Percentiles rank a stretch among this genome's conserved stretches.
Evolutionary conservation across 768 basidiomycete genomes (phyloP).

Genomic region (Termitomyces sp.): DNA sequence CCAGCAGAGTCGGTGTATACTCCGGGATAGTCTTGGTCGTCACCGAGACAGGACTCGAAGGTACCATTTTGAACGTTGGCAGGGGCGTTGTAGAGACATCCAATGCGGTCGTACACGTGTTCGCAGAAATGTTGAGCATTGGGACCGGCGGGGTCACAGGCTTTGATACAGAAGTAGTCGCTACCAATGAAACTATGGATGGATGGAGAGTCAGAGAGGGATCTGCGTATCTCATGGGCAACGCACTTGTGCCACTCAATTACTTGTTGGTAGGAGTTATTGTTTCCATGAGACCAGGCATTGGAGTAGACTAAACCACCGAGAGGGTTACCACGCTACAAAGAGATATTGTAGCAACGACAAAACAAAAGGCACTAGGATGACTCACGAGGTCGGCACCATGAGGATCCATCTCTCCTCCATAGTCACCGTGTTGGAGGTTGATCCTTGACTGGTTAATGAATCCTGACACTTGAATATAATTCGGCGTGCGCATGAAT

Average conservation of each 20-base stretch:
- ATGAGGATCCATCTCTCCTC: constrained; percentile 77
- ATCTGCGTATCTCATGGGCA: constrained; percentile 7
- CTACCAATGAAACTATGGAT: constrained; percentile 53
- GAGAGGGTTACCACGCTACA: constrained; percentile 12
- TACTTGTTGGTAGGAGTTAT: constrained; percentile 40
- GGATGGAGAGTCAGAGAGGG: constrained; percentile 6
- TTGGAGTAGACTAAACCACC: constrained; percentile 17
- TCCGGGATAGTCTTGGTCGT: constrained; percentile 35
- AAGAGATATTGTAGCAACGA: background rate
- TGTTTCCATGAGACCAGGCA: constrained; percentile 17
- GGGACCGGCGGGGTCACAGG: constrained; percentile 46
- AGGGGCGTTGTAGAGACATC: constrained; percentile 56
- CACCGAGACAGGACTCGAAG: constrained; percentile 50
- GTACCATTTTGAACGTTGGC: constrained; percentile 42
- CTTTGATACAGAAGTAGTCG: constrained; percentile 49
- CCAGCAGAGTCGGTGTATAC: constrained; percentile 13
- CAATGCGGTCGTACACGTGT: constrained; percentile 61
- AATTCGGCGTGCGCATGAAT: constrained; percentile 52
- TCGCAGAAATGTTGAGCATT: constrained; percentile 44
- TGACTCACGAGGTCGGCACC: constrained; percentile 51
- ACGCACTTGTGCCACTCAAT: constrained; percentile 52
- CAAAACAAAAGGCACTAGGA: background rate
- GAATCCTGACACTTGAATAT: constrained; percentile 57
- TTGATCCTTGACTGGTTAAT: constrained; percentile 58
- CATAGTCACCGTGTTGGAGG: constrained; percentile 46